Evolutionary conservation across 345 rosid genomes (phyloP).

Genomic region (Syzygium oleosum): DNA sequence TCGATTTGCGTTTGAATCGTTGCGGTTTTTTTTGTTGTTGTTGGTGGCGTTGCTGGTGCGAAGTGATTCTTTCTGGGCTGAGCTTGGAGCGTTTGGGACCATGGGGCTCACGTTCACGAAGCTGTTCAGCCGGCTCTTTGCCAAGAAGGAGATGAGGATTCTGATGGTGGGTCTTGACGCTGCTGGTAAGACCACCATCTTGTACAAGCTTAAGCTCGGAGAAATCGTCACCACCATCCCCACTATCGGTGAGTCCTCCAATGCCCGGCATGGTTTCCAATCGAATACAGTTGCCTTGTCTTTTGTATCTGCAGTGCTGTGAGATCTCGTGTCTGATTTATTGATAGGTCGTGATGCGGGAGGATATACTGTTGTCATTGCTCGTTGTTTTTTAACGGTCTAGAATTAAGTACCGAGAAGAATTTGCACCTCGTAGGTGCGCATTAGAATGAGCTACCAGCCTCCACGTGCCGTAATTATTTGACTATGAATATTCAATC

Average conservation of each 20-base stretch:
- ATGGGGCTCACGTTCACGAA: conserved; percentile 62
- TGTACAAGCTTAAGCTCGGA: conserved; percentile 82
- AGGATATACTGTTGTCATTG: not conserved
- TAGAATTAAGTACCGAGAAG: not conserved
- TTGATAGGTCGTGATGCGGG: not conserved
- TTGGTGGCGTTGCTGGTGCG: not conserved
- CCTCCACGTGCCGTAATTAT: not conserved
- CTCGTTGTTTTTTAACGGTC: not conserved
- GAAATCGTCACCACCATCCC: conserved; percentile 84
- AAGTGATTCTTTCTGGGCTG: not conserved
- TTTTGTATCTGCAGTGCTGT: not conserved
- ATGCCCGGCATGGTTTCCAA: not conserved
- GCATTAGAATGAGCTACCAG: not conserved
- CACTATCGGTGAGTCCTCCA: conserved; percentile 48
- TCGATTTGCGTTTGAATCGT: not conserved
- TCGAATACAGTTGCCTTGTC: not conserved
- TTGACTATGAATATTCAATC: not conserved
- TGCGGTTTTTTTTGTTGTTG: not conserved
- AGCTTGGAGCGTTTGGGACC: conserved; percentile 6
- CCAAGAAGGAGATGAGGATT: conserved; percentile 79
- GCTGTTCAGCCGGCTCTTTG: conserved; percentile 65
- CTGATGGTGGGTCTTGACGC: conserved; percentile 90
- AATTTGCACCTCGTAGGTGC: not conserved
- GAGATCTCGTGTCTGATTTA: not conserved
- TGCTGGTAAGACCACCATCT: conserved; percentile 80